Conservation (phyloP, 306 rosid species). For the Sphenostylis stenocarpa region DNA sequence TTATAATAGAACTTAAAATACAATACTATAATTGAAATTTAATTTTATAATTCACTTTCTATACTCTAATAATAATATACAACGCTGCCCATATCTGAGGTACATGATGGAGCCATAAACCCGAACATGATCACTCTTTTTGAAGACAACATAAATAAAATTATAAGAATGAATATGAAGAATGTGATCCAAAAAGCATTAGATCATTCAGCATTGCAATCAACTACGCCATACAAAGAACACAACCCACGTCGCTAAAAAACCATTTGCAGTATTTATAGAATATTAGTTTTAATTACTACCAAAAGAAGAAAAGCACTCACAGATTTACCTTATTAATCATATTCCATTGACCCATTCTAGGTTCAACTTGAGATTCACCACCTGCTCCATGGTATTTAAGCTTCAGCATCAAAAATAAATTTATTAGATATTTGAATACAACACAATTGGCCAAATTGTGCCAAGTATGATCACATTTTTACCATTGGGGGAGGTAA, state of each 20-base stretch:
- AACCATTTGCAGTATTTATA: neutral
- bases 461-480: neutral
- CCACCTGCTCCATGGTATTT: slow-evolving; percentile 53
- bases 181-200: neutral
- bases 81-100: neutral
- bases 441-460: neutral
- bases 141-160: neutral
- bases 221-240: neutral
- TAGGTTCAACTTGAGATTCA: slow-evolving; percentile 51
- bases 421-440: neutral
- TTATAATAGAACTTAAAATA: neutral
- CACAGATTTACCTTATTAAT: slow-evolving; percentile 58
- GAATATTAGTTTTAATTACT: too few relatives aligned
- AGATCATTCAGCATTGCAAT: neutral
- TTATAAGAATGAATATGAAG: neutral
- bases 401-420: slow-evolving; percentile 45
- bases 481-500: slow-evolving; percentile 66
- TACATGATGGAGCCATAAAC: neutral
- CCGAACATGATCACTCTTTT: neutral
- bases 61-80: neutral
- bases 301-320: neutral
- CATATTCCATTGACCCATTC: slow-evolving; percentile 91
- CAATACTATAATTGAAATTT: neutral
- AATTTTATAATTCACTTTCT: neutral
- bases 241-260: neutral